Conservation (phyloP, 495 filamentous ascomycete species). For the Trichoderma reesei region DNA sequence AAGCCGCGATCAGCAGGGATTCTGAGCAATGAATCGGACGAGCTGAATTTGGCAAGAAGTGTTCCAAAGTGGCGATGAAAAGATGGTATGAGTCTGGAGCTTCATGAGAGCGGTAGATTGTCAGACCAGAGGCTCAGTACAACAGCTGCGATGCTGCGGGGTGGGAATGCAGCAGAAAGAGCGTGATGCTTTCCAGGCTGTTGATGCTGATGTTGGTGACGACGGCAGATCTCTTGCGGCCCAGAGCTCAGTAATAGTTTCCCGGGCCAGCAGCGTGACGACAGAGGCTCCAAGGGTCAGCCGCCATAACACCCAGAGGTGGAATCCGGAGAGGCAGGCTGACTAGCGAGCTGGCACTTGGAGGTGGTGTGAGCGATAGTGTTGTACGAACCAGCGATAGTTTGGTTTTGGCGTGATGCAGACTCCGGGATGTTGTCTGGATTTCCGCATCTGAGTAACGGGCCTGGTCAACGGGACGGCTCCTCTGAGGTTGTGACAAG, state of each 20-base stretch:
- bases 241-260: neutral
- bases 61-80: neutral
- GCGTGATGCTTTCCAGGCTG: neutral
- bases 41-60: neutral
- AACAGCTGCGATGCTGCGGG: neutral
- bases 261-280: neutral
- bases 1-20: neutral
- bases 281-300: neutral
- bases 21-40: neutral
- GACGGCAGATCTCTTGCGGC: neutral
- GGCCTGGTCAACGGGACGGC: neutral
- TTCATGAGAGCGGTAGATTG: no score
- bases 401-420: neutral
- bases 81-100: no score
- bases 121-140: no score
- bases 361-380: neutral
- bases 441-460: no score
- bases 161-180: neutral
- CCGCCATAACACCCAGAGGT: no score
- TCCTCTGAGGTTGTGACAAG: neutral
- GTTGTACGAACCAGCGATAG: neutral
- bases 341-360: neutral
- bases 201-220: neutral
- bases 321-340: neutral
- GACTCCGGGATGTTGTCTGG: no score